A percentile compares a stretch with the other conserved stretches of the same genome.
These are phyloP conservation scores for Botrytis aclada DNA, from an alignment of 2,329 filamentous ascomycete genomes.

Conservation along the genomic window DNA sequence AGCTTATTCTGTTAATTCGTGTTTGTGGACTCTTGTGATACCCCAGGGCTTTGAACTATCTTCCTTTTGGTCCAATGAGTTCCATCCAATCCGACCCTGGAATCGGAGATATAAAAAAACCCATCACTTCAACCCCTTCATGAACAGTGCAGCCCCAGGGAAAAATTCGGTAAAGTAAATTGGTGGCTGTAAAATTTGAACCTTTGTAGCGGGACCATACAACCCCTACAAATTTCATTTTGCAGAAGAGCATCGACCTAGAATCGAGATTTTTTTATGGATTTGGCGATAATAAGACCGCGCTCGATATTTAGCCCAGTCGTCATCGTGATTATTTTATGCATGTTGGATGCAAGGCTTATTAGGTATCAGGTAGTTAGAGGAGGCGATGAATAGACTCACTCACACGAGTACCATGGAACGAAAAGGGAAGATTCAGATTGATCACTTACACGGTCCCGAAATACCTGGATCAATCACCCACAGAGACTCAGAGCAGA, in stretches of 20 bases:
- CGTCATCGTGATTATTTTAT: slow-evolving; percentile 9
- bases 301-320: slow-evolving; percentile 3
- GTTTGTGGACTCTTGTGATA: slow-evolving; percentile 9
- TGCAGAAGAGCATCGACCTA: background rate
- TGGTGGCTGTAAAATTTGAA: background rate
- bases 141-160: slow-evolving; percentile 15
- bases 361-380: background rate
- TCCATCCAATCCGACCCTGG: background rate
- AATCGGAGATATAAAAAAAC: slow-evolving; percentile 5
- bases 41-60: background rate
- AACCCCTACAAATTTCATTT: background rate
- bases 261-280: slow-evolving; percentile 11
- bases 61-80: background rate
- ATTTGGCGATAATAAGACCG: slow-evolving; percentile 3
- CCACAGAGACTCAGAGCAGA: background rate
- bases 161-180: slow-evolving; percentile 11
- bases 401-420: background rate
- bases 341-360: slow-evolving; percentile 10
- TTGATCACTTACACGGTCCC: background rate
- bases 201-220: background rate
- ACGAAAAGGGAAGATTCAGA: background rate
- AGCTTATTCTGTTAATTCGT: slow-evolving; percentile 8
- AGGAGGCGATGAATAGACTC: background rate
- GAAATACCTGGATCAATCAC: background rate
- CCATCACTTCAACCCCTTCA: slow-evolving; percentile 12